Conservation (phyloP, 148 eudicot genomes). For the Persicaria maculosa region DNA sequence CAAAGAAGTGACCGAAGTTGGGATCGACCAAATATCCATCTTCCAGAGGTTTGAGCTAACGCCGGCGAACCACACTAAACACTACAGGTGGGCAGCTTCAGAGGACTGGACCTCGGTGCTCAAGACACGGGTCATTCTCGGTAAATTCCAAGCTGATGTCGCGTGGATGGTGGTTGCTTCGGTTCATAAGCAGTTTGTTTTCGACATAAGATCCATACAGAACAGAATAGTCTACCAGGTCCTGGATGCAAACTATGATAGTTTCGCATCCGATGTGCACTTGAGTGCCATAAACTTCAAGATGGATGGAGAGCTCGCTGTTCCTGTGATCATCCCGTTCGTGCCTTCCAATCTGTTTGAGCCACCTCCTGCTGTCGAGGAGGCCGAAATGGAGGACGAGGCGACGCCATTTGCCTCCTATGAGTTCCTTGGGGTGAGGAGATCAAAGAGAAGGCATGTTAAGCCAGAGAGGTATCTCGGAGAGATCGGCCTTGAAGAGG, state of each 20-base stretch:
- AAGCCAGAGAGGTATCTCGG: slow-evolving; percentile 79
- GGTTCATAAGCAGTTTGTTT: slow-evolving; percentile 44
- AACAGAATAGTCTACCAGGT: slow-evolving; percentile 65
- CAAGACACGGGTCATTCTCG: slow-evolving; percentile 44
- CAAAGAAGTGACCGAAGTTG: slow-evolving; percentile 43
- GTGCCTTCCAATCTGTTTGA: slow-evolving; percentile 17
- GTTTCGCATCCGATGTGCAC: slow-evolving; percentile 22
- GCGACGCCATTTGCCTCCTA: slow-evolving; percentile 16
- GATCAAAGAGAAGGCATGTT: slow-evolving; percentile 70
- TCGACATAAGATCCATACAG: slow-evolving; percentile 49
- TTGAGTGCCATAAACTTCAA: slow-evolving; percentile 54
- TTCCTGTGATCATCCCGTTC: slow-evolving; percentile 44
- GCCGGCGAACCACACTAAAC: slow-evolving; percentile 39
- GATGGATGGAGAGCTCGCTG: slow-evolving; percentile 36
- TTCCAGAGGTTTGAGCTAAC: slow-evolving; percentile 54
- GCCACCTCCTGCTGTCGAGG: slow-evolving; percentile 14
- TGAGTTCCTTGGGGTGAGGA: slow-evolving; percentile 44
- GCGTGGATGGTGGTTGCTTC: slow-evolving; percentile 82
- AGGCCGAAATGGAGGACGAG: slow-evolving; percentile 20
- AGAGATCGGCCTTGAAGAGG: slow-evolving; percentile 47
- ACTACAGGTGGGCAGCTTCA: slow-evolving; percentile 62
- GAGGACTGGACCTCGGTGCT: slow-evolving; percentile 69
- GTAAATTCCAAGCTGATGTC: slow-evolving; percentile 61
- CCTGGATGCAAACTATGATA: slow-evolving; percentile 32
- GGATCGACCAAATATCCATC: slow-evolving; percentile 49